Conservation (phyloP, 2,329 filamentous ascomycete species). For the Fusarium anguioides region DNA sequence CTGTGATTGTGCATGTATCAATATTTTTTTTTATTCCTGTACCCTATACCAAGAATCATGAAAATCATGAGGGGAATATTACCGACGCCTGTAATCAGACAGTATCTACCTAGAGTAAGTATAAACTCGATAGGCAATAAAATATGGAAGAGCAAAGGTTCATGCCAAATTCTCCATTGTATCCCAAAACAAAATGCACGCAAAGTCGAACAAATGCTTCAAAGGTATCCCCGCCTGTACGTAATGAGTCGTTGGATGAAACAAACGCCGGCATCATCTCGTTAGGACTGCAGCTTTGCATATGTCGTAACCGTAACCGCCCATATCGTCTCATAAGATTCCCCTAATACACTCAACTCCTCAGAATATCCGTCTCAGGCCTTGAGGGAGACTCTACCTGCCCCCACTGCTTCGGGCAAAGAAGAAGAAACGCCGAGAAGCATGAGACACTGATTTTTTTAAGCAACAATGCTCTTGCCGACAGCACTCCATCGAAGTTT, state of each 20-base stretch:
- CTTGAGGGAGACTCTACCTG: conserved; percentile 2
- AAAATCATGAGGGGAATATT: conserved; percentile 31
- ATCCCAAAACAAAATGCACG: conserved; percentile 28
- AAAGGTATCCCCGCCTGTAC: conserved; percentile 10
- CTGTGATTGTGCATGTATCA: neutral
- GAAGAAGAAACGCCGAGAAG: neutral
- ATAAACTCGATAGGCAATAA: conserved; percentile 20
- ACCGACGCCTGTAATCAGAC: conserved; percentile 22
- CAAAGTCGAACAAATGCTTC: conserved; percentile 14
- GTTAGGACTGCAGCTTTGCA: conserved; percentile 22
- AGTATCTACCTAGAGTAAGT: conserved; percentile 21
- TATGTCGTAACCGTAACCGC: conserved; percentile 30
- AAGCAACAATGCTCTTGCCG: conserved; percentile 62
- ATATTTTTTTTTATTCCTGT: conserved; percentile 16
- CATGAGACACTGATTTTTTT: conserved; percentile 27
- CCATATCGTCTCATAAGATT: conserved; percentile 18
- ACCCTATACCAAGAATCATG: conserved; percentile 12
- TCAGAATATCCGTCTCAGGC: neutral
- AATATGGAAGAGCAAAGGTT: conserved; percentile 3
- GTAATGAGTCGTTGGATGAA: conserved; percentile 19
- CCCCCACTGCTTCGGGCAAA: neutral
- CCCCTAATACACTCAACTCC: conserved; percentile 7
- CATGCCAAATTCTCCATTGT: conserved; percentile 21
- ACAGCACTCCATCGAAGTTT: conserved; percentile 66
- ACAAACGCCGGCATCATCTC: conserved; percentile 30